phyloP scores from a whole-genome alignment of 805 yeast species.

The Cyberlindnera nakhonratchasimensis region DNA sequence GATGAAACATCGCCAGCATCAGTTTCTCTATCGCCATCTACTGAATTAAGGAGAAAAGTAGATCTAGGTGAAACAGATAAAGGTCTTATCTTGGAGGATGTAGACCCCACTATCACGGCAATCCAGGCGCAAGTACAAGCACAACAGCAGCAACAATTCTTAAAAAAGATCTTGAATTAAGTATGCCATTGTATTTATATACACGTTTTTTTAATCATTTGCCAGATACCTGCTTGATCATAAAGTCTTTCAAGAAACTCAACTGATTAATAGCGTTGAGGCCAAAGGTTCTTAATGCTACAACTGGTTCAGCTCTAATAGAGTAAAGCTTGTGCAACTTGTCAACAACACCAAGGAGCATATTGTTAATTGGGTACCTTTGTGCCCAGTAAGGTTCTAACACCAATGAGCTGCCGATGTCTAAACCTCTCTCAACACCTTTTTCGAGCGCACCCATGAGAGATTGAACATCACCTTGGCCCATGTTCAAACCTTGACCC shows the following conservation, averaged over 20 bases:
- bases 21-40: not conserved
- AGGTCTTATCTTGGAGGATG: not conserved
- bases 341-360: slow-evolving; percentile 83
- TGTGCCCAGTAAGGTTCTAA: slow-evolving; percentile 84
- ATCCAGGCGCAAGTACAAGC: slow-evolving; percentile 2
- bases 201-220: slow-evolving; percentile 13
- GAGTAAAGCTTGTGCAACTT: slow-evolving; percentile 85
- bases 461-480: slow-evolving; percentile 84
- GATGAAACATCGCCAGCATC: not conserved
- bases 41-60: not conserved
- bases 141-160: slow-evolving; percentile 4
- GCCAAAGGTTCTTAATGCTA: slow-evolving; percentile 72
- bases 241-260: slow-evolving; percentile 61
- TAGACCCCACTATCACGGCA: slow-evolving; percentile 3
- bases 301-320: slow-evolving; percentile 69
- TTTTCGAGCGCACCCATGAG: slow-evolving; percentile 65
- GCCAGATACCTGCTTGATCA: slow-evolving; percentile 57
- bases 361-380: slow-evolving; percentile 78
- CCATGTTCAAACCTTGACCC: slow-evolving; percentile 98
- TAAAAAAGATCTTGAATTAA: slow-evolving; percentile 5
- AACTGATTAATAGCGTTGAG: slow-evolving; percentile 63
- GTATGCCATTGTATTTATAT: not conserved
- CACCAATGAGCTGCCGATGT: slow-evolving; percentile 77
- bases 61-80: not conserved
- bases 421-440: slow-evolving; percentile 76